These are phyloP conservation scores for Glebionis coronaria DNA, from an alignment of 129 eudicot species.

Conservation along the genomic window DNA sequence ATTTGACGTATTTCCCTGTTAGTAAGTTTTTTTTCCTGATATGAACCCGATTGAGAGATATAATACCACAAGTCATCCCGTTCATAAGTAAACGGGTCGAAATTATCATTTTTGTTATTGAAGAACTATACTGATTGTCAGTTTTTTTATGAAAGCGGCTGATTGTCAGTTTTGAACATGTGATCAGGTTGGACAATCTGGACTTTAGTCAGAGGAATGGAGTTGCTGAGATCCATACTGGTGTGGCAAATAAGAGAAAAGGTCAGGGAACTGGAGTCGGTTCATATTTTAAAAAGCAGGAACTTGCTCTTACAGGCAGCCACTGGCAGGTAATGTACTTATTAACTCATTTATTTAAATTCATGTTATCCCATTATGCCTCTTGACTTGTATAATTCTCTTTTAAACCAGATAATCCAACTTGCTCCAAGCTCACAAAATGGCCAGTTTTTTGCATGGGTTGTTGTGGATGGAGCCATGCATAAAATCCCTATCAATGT, in stretches of 20 bases:
- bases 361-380: background rate
- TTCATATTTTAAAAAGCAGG: slow-evolving; percentile 75
- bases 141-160: background rate
- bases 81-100: background rate
- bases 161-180: slow-evolving; percentile 16
- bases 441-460: slow-evolving; percentile 90
- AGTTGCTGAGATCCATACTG: slow-evolving; percentile 31
- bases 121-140: slow-evolving; percentile 11
- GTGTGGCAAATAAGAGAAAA: slow-evolving; percentile 36
- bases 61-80: background rate
- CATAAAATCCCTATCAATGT: slow-evolving; percentile 71
- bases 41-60: background rate
- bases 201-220: slow-evolving; percentile 37
- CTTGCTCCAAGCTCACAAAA: slow-evolving; percentile 60
- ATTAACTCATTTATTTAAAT: slow-evolving; percentile 7
- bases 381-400: background rate
- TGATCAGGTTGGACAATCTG: slow-evolving; percentile 51
- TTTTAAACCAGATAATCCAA: slow-evolving; percentile 72
- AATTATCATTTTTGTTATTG: too few species aligned
- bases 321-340: slow-evolving; percentile 89
- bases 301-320: slow-evolving; percentile 53
- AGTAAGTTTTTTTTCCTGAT: background rate
- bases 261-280: slow-evolving; percentile 67
- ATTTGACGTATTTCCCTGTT: background rate
- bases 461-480: slow-evolving; percentile 79